phyloP scores from a whole-genome alignment of 805 yeast genomes.

The Kodamaea sagamina region DNA sequence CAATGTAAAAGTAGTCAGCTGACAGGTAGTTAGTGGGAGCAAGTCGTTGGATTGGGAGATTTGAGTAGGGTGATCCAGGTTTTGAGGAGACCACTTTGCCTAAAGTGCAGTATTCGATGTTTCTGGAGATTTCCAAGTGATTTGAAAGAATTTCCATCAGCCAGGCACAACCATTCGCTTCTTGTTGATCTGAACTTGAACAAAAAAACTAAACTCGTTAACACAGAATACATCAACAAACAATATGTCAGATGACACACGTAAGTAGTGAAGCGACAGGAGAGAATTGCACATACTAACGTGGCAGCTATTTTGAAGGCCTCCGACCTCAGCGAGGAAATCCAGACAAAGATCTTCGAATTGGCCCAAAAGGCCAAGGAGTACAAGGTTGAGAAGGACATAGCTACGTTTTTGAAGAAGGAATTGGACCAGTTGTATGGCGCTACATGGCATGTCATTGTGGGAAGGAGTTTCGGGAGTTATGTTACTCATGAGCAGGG shows the following conservation, averaged over 20 bases:
- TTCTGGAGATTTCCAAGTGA: no score
- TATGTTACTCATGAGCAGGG: slow-evolving; percentile 81
- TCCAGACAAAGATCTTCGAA: slow-evolving; percentile 51
- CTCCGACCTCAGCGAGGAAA: slow-evolving; percentile 51
- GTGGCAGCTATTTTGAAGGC: slow-evolving; percentile 42
- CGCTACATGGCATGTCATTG: slow-evolving; percentile 79
- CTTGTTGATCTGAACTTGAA: not conserved
- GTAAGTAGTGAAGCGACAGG: slow-evolving; percentile 4
- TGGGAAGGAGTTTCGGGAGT: slow-evolving; percentile 77
- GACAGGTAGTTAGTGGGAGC: no score
- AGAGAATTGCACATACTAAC: slow-evolving; percentile 8
- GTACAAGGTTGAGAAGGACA: slow-evolving; percentile 55
- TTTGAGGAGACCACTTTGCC: no score
- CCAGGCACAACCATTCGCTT: not conserved
- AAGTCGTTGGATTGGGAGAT: no score
- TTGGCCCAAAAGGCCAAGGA: slow-evolving; percentile 47
- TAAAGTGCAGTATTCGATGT: no score
- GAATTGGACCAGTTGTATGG: slow-evolving; percentile 66
- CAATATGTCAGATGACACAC: slow-evolving; percentile 12
- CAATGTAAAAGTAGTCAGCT: not conserved
- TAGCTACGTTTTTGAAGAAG: slow-evolving; percentile 67
- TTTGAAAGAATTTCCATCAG: no score
- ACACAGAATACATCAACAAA: not conserved
- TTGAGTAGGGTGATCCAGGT: no score
- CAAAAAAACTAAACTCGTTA: not conserved